Percentiles rank a stretch among this genome's conserved stretches.
Conservation (phyloP, 1,284 basidiomycete species). For the Mycena citricolor region DNA sequence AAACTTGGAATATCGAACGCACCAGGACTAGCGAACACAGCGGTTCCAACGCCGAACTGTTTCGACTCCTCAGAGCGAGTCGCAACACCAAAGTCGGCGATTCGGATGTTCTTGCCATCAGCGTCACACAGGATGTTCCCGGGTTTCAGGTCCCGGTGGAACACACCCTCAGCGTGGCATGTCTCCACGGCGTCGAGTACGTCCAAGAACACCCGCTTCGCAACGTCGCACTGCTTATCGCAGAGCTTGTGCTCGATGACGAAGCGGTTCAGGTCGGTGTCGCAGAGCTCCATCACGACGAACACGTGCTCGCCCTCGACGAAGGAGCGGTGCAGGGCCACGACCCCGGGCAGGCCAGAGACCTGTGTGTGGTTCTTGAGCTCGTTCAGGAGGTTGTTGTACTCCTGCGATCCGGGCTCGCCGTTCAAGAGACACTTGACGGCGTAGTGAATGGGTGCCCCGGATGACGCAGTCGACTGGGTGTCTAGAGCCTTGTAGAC, state of each 20-base stretch:
- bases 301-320: slow-evolving; percentile 52
- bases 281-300: slow-evolving; percentile 58
- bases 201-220: slow-evolving; percentile 61
- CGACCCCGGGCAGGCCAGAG: slow-evolving; percentile 72
- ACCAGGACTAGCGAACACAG: slow-evolving; percentile 81
- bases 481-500: slow-evolving; percentile 72
- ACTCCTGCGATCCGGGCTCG: slow-evolving; percentile 33
- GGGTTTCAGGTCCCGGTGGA: slow-evolving; percentile 87
- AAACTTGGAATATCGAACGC: slow-evolving; percentile 23
- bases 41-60: slow-evolving; percentile 80
- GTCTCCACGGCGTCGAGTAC: slow-evolving; percentile 78
- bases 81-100: slow-evolving; percentile 61
- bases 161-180: slow-evolving; percentile 69
- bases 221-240: slow-evolving; percentile 55
- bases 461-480: background rate
- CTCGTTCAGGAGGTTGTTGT: slow-evolving; percentile 42
- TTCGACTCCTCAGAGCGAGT: slow-evolving; percentile 62
- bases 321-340: slow-evolving; percentile 73
- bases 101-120: slow-evolving; percentile 20
- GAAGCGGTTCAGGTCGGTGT: slow-evolving; percentile 55
- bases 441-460: slow-evolving; percentile 47
- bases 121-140: slow-evolving; percentile 77
- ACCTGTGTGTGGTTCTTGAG: slow-evolving; percentile 71
- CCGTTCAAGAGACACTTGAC: slow-evolving; percentile 58
- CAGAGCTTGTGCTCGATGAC: slow-evolving; percentile 44